phyloP scores from a whole-genome alignment of 1,284 basidiomycete genomes.

The Athelia psychrophila region DNA sequence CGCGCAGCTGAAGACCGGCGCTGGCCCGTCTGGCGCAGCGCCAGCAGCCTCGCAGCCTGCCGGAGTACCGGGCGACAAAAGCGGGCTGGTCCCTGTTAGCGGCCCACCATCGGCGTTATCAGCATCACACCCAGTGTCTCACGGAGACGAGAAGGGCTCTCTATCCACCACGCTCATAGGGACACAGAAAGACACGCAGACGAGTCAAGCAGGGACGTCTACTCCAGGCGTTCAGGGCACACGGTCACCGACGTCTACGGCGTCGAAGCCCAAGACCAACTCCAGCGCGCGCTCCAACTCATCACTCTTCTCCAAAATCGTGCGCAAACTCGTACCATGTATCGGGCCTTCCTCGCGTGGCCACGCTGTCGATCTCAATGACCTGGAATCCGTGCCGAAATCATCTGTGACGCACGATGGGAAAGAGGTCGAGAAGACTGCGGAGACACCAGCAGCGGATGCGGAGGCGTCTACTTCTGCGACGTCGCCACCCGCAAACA shows the following conservation, averaged over 20 bases:
- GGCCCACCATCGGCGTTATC: no score
- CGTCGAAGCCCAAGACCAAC: background rate
- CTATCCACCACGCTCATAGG: background rate
- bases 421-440: background rate
- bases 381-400: background rate
- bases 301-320: conserved; percentile 1
- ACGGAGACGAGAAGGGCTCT: background rate
- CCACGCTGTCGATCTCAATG: background rate
- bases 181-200: background rate
- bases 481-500: background rate
- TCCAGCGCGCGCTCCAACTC: conserved; percentile 1
- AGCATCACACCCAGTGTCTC: no score
- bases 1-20: no score
- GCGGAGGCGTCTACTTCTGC: background rate
- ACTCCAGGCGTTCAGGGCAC: background rate
- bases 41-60: no score
- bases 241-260: background rate
- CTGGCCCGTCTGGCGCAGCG: no score
- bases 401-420: background rate
- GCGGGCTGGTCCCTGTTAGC: no score
- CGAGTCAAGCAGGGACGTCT: background rate
- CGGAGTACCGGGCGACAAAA: no score
- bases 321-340: conserved; percentile 4
- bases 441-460: background rate
- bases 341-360: background rate